These are phyloP conservation scores for Ambrosiella xylebori DNA, from an alignment of 2,329 filamentous ascomycete species.

Conservation along the genomic window DNA sequence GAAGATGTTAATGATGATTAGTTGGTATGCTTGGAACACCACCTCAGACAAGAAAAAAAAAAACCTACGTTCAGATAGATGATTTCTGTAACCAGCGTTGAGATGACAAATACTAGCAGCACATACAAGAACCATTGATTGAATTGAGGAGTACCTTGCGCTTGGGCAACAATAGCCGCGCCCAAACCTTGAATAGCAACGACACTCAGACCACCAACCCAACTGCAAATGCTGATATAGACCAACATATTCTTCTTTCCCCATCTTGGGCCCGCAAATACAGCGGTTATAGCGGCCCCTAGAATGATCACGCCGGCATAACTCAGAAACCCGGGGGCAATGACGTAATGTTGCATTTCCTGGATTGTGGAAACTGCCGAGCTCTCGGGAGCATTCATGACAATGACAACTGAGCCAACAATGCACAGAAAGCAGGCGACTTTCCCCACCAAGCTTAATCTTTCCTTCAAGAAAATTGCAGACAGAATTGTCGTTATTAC, in stretches of 20 bases:
- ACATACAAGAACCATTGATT: slow-evolving; percentile 97
- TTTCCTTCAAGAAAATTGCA: slow-evolving; percentile 88
- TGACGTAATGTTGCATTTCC: slow-evolving; percentile 77
- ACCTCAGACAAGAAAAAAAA: not conserved
- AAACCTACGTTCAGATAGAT: slow-evolving; percentile 79
- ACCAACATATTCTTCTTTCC: slow-evolving; percentile 97
- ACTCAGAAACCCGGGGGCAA: slow-evolving; percentile 68
- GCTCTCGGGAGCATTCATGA: slow-evolving; percentile 76
- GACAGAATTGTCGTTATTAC: slow-evolving; percentile 84
- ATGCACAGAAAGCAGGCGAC: slow-evolving; percentile 93
- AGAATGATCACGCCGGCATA: slow-evolving; percentile 74
- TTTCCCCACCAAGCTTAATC: slow-evolving; percentile 88
- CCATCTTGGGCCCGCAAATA: slow-evolving; percentile 73
- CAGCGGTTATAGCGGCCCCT: slow-evolving; percentile 51
- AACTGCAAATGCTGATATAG: slow-evolving; percentile 89
- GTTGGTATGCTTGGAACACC: not conserved
- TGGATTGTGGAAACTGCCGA: slow-evolving; percentile 77
- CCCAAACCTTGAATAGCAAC: slow-evolving; percentile 89
- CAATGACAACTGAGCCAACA: slow-evolving; percentile 80
- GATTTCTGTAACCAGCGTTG: slow-evolving; percentile 83
- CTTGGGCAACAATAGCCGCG: slow-evolving; percentile 76
- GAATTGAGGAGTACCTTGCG: slow-evolving; percentile 67
- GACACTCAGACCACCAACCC: slow-evolving; percentile 85
- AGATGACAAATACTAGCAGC: slow-evolving; percentile 72
- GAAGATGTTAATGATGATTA: not conserved